Evolutionary conservation across 345 rosid species (phyloP).

Genomic region (Salix dunnii): DNA sequence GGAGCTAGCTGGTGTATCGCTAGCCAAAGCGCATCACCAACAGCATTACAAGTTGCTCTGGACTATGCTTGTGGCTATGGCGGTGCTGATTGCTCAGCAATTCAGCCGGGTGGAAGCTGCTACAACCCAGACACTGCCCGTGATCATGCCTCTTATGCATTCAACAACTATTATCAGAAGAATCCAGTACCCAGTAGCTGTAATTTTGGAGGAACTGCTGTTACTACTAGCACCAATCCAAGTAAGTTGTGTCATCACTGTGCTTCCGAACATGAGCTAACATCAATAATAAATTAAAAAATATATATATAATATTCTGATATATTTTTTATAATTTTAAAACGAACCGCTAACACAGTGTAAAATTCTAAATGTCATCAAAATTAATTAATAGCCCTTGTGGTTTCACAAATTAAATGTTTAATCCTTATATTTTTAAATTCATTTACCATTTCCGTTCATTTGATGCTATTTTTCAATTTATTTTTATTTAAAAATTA

Average conservation of each 20-base stretch:
- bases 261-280: no score
- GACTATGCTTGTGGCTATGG: slow-evolving; percentile 91
- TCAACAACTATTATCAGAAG: slow-evolving; percentile 74
- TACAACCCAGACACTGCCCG: slow-evolving; percentile 53
- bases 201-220: slow-evolving; percentile 75
- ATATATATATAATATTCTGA: no score
- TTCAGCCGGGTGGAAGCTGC: slow-evolving; percentile 63
- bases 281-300: no score
- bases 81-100: slow-evolving; percentile 66
- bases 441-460: no score
- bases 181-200: slow-evolving; percentile 73
- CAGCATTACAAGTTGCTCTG: slow-evolving; percentile 65
- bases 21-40: slow-evolving; percentile 57
- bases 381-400: no score
- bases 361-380: no score
- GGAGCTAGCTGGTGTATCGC: slow-evolving; percentile 84
- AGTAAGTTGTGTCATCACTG: slow-evolving; percentile 40
- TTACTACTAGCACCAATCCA: slow-evolving; percentile 76
- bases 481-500: no score
- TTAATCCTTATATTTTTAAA: no score
- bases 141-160: slow-evolving; percentile 79
- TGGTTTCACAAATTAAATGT: no score
- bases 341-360: no score
- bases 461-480: no score
- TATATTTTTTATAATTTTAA: no score